A percentile compares a stretch with the other conserved stretches of the same genome.
These are phyloP conservation scores for Cordyceps javanica DNA, from an alignment of 2,329 filamentous ascomycete species.

Conservation along the genomic window DNA sequence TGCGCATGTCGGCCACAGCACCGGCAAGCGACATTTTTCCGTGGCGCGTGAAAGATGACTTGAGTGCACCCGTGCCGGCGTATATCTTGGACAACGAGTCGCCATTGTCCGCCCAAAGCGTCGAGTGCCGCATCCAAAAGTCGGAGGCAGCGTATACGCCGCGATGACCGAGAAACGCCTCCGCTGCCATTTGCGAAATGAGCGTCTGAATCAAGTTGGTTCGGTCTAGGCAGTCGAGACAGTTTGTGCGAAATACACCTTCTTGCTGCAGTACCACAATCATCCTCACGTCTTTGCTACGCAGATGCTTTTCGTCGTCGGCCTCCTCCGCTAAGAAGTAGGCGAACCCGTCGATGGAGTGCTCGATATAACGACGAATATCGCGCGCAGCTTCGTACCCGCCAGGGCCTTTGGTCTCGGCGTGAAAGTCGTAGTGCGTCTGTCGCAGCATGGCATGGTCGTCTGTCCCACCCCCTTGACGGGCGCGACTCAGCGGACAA, in stretches of 20 bases:
- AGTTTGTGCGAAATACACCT: slow-evolving; percentile 94
- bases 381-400: slow-evolving; percentile 88
- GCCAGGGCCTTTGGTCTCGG: slow-evolving; percentile 77
- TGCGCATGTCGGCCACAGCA: slow-evolving; percentile 88
- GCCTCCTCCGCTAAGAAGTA: slow-evolving; percentile 79
- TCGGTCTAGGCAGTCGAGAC: slow-evolving; percentile 88
- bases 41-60: slow-evolving; percentile 87
- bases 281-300: slow-evolving; percentile 36
- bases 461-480: slow-evolving; percentile 41
- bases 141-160: slow-evolving; percentile 65
- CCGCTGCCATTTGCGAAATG: slow-evolving; percentile 87
- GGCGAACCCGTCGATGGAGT: slow-evolving; percentile 81
- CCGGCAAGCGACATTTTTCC: slow-evolving; percentile 96
- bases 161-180: slow-evolving; percentile 72
- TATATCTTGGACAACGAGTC: slow-evolving; percentile 93
- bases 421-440: slow-evolving; percentile 95
- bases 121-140: slow-evolving; percentile 89
- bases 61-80: slow-evolving; percentile 89
- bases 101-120: slow-evolving; percentile 94
- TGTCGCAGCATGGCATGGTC: slow-evolving; percentile 71
- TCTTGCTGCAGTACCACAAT: slow-evolving; percentile 82
- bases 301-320: slow-evolving; percentile 42
- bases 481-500: slow-evolving; percentile 62
- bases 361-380: slow-evolving; percentile 71
- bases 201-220: slow-evolving; percentile 96